Percentiles rank a stretch among this genome's conserved stretches.
phyloP scores from a whole-genome alignment of 495 filamentous ascomycete species.

The Aspergillus campestris region DNA sequence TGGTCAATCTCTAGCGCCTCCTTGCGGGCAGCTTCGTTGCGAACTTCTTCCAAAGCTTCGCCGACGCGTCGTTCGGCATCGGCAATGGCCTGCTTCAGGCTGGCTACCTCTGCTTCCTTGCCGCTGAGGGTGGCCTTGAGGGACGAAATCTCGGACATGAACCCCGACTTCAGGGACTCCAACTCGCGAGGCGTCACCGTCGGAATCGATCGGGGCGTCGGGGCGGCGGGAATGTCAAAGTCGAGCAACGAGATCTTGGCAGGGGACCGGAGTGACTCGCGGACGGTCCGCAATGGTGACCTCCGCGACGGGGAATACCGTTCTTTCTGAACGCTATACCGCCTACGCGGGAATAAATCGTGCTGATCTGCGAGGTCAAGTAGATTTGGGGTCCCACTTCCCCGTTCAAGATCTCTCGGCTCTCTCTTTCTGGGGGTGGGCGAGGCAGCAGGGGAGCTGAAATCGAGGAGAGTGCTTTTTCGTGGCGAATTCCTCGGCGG shows the following conservation, averaged over 20 bases:
- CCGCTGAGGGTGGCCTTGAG: conserved; percentile 83
- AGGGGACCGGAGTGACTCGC: conserved; percentile 30
- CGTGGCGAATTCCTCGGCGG: conserved; percentile 23
- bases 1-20: conserved; percentile 70
- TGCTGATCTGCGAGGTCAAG: conserved; percentile 85
- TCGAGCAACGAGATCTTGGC: conserved; percentile 58
- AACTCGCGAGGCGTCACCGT: conserved; percentile 86
- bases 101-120: conserved; percentile 80
- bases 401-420: conserved; percentile 45
- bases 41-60: conserved; percentile 68
- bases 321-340: conserved; percentile 28
- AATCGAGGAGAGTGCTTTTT: conserved; percentile 25
- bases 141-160: conserved; percentile 82
- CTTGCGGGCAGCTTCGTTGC: conserved; percentile 60
- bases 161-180: conserved; percentile 80
- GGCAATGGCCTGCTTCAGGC: conserved; percentile 72
- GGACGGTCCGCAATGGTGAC: conserved; percentile 29
- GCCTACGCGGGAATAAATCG: conserved; percentile 39
- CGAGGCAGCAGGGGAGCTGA: conserved; percentile 36
- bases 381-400: conserved; percentile 42
- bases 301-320: conserved; percentile 38
- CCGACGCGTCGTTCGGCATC: conserved; percentile 91
- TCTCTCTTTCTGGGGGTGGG: conserved; percentile 53
- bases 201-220: conserved; percentile 85
- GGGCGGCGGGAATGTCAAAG: conserved; percentile 83